These are phyloP conservation scores for Nannochloropsis gaditana DNA, from an alignment of 108 stramenopile genomes.

Conservation along the genomic window DNA sequence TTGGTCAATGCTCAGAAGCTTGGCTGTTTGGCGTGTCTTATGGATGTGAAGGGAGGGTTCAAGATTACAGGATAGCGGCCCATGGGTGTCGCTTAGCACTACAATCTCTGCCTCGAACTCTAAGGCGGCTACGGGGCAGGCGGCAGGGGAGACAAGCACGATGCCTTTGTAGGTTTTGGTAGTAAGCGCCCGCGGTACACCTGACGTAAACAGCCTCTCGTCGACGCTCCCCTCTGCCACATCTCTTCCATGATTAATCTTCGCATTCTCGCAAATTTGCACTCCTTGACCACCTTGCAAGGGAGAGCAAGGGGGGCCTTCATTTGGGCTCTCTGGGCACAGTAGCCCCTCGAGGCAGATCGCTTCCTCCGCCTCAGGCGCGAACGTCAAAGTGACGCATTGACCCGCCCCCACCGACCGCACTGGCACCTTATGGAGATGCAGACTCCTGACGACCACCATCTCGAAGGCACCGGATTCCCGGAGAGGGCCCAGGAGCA, in stretches of 20 bases:
- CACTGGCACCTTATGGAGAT: constrained; percentile 7
- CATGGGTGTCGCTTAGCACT: constrained; percentile 9
- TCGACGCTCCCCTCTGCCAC: too few relatives aligned
- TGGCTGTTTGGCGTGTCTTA: constrained; percentile 2
- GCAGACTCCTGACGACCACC: not conserved
- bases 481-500: not conserved
- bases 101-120: not conserved
- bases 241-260: too few relatives aligned
- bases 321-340: too few relatives aligned
- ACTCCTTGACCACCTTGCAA: too few relatives aligned
- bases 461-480: not conserved
- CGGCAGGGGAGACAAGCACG: constrained; percentile 1
- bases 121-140: not conserved
- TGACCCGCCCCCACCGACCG: not conserved
- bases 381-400: constrained; percentile 7
- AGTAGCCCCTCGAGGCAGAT: too few relatives aligned
- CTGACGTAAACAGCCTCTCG: too few relatives aligned
- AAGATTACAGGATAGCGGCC: not conserved
- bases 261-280: too few relatives aligned
- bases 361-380: too few relatives aligned
- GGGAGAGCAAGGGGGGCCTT: too few relatives aligned
- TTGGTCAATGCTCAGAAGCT: not conserved
- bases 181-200: too few relatives aligned
- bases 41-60: not conserved
- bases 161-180: constrained; percentile 2